Percentiles rank a stretch among this genome's conserved stretches.
Evolutionary conservation across 2,329 filamentous ascomycete genomes (phyloP).

Genomic region (Bipolaris sorokiniana): DNA sequence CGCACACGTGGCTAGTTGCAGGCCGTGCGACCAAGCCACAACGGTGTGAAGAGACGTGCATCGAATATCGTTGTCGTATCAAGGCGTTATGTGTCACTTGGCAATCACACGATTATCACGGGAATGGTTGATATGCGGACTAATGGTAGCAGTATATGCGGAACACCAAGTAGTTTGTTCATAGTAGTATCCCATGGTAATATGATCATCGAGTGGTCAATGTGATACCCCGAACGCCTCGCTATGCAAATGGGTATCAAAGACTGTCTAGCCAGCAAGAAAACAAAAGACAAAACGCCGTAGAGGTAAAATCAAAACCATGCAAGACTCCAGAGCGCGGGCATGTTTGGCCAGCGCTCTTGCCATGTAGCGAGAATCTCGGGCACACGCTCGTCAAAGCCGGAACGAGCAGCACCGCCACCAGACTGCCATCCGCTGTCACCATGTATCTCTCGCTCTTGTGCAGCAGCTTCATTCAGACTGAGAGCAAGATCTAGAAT

Average conservation of each 20-base stretch:
- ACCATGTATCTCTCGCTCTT: conserved; percentile 74
- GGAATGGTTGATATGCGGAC: background rate
- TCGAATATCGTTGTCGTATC: background rate
- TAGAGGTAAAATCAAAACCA: conserved; percentile 70
- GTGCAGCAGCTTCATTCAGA: conserved; percentile 77
- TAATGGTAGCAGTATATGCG: background rate
- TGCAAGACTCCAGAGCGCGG: conserved; percentile 90
- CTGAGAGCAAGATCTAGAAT: conserved; percentile 90
- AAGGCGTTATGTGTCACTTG: conserved; percentile 9
- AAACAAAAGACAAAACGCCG: conserved; percentile 6
- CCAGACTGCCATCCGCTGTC: conserved; percentile 71
- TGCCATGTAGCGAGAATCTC: conserved; percentile 94
- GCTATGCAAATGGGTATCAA: conserved; percentile 36
- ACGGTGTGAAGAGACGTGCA: conserved; percentile 6
- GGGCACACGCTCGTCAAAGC: conserved; percentile 91
- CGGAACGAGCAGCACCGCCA: conserved; percentile 63
- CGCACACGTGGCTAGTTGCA: conserved; percentile 18
- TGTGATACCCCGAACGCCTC: conserved; percentile 22
- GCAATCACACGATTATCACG: background rate
- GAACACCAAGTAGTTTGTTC: conserved; percentile 4
- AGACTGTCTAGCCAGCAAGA: conserved; percentile 3
- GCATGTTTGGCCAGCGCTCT: conserved; percentile 89
- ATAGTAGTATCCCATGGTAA: background rate
- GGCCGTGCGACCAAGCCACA: conserved; percentile 9
- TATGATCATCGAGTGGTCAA: background rate